Evolutionary conservation across 2,329 filamentous ascomycete species (phyloP).

Genomic region (Talaromyces sp.): DNA sequence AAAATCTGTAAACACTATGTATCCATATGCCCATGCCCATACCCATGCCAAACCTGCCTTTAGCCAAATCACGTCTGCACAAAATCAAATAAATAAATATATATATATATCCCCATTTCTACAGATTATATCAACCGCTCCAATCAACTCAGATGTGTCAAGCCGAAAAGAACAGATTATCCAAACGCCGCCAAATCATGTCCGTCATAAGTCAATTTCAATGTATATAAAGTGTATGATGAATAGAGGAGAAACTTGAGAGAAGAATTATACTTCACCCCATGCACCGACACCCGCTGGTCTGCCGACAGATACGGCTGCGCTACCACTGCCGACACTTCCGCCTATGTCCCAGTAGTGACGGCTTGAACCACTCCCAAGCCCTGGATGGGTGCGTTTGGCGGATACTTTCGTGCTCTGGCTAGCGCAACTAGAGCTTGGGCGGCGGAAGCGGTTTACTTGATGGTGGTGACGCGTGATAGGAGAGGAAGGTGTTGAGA

Average conservation of each 20-base stretch:
- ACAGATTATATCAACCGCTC: background rate
- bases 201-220: conserved; percentile 1
- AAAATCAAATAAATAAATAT: background rate
- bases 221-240: background rate
- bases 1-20: background rate
- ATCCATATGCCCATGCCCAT: background rate
- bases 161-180: no score
- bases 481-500: conserved; percentile 27
- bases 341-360: conserved; percentile 93
- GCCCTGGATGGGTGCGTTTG: conserved; percentile 46
- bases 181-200: conserved; percentile 4
- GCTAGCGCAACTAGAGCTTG: conserved; percentile 72
- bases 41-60: background rate
- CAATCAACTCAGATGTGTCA: background rate
- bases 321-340: conserved; percentile 70
- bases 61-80: no score
- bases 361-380: conserved; percentile 66
- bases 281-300: conserved; percentile 66
- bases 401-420: conserved; percentile 77
- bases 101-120: background rate
- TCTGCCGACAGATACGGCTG: conserved; percentile 64
- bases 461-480: conserved; percentile 31
- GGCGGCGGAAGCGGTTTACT: conserved; percentile 42
- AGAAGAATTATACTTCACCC: conserved; percentile 59
- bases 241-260: background rate